These are phyloP conservation scores for Globisporangium heterothallicum DNA, from an alignment of 352 stramenopile genomes.

Conservation along the genomic window DNA sequence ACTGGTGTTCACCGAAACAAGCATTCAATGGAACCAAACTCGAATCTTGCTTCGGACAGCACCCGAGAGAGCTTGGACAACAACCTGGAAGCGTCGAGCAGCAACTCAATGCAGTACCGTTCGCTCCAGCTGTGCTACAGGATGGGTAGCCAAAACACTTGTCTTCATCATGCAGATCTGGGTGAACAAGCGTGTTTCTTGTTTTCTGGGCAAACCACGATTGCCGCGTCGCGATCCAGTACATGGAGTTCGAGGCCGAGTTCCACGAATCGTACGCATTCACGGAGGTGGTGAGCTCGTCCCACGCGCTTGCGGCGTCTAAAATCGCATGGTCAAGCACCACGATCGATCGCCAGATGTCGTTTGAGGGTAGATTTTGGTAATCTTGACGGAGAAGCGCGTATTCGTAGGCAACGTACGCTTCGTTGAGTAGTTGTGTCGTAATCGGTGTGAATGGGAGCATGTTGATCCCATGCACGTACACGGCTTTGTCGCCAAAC, in stretches of 20 bases:
- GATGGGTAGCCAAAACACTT: constrained; percentile 65
- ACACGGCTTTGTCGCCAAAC: constrained; percentile 68
- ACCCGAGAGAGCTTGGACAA: constrained; percentile 56
- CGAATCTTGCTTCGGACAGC: constrained; percentile 48
- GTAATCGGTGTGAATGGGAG: constrained; percentile 79
- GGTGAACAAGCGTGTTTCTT: constrained; percentile 19
- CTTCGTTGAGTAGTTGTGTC: constrained; percentile 45
- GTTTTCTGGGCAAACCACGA: constrained; percentile 62
- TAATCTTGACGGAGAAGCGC: constrained; percentile 42
- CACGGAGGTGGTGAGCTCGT: constrained; percentile 47
- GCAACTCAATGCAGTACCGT: constrained; percentile 56
- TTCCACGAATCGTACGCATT: constrained; percentile 70
- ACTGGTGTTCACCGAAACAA: constrained; percentile 62
- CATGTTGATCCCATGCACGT: constrained; percentile 84
- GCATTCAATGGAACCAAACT: constrained; percentile 38
- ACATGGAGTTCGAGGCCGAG: constrained; percentile 62
- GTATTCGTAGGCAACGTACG: constrained; percentile 56
- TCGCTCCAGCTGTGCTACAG: constrained; percentile 46
- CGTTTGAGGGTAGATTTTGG: constrained; percentile 23
- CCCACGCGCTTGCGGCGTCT: constrained; percentile 47
- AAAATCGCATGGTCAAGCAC: constrained; percentile 72
- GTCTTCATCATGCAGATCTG: constrained; percentile 28
- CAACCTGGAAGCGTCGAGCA: constrained; percentile 66
- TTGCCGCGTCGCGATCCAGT: constrained; percentile 67
- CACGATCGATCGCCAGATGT: constrained; percentile 75